phyloP scores from a whole-genome alignment of 495 filamentous ascomycete genomes.

The Xylaria scruposa region DNA sequence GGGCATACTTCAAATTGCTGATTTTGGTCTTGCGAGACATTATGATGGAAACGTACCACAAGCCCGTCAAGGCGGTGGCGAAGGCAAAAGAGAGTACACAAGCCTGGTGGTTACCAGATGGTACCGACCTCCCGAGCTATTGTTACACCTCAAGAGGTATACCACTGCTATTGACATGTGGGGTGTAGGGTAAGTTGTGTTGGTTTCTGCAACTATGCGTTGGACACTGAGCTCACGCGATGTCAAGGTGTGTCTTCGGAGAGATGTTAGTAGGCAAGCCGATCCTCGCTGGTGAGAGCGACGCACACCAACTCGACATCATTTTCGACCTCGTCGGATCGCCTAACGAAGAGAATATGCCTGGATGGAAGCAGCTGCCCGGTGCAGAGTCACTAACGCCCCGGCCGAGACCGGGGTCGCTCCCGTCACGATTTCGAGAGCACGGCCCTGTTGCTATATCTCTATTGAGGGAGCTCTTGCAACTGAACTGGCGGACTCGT shows the following conservation, averaged over 20 bases:
- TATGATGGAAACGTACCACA: conserved; percentile 87
- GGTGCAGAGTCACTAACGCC: conserved; percentile 79
- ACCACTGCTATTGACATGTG: conserved; percentile 98
- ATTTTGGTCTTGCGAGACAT: conserved; percentile 93
- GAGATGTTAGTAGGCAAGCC: conserved; percentile 97
- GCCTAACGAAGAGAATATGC: conserved; percentile 91
- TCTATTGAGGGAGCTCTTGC: conserved; percentile 81
- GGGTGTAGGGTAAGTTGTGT: conserved; percentile 83
- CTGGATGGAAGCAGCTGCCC: conserved; percentile 81
- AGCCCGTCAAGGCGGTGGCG: conserved; percentile 80
- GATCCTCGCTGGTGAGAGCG: conserved; percentile 87
- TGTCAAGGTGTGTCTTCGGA: conserved; percentile 85
- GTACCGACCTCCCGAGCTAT: conserved; percentile 94
- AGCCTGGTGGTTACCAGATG: conserved; percentile 93
- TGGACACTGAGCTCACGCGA: conserved; percentile 39
- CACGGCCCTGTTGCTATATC: conserved; percentile 73
- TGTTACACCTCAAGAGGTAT: conserved; percentile 84
- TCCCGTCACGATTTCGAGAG: conserved; percentile 75
- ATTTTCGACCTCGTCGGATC: conserved; percentile 95
- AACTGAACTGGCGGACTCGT: conserved; percentile 84
- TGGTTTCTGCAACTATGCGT: background rate
- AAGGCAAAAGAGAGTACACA: conserved; percentile 90
- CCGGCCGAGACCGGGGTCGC: conserved; percentile 65
- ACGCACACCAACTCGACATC: conserved; percentile 85
- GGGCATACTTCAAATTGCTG: conserved; percentile 93